phyloP scores from a whole-genome alignment of 2,329 filamentous ascomycete species.

The Dactylellina haptotyla region DNA sequence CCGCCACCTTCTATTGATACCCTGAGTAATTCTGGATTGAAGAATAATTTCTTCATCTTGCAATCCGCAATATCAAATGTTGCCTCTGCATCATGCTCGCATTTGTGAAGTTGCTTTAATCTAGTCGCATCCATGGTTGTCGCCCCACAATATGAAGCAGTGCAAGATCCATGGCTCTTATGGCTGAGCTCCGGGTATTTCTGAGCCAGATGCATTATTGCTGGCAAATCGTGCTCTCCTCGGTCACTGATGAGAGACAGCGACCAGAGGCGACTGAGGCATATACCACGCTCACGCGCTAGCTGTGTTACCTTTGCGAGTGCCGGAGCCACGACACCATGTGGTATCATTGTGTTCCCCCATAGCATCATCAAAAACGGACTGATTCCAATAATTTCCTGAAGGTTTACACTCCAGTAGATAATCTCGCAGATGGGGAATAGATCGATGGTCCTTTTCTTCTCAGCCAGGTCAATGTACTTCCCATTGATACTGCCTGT shows the following conservation, averaged over 20 bases:
- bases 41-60: conserved; percentile 10
- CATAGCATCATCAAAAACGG: not conserved
- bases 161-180: conserved; percentile 21
- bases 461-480: not conserved
- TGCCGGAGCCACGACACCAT: conserved; percentile 11
- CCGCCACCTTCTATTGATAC: conserved; percentile 14
- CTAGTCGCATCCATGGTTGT: conserved; percentile 22
- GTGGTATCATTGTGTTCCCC: conserved; percentile 40
- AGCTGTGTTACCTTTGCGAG: conserved; percentile 7
- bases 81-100: not conserved
- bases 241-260: conserved; percentile 19
- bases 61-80: not conserved
- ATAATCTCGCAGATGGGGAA: conserved; percentile 28
- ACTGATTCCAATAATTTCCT: not conserved
- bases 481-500: not conserved
- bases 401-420: conserved; percentile 17
- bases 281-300: conserved; percentile 17
- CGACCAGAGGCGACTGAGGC: conserved; percentile 19
- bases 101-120: conserved; percentile 27
- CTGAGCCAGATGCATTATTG: conserved; percentile 21
- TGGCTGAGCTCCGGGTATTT: conserved; percentile 16
- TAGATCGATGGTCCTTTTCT: conserved; percentile 1
- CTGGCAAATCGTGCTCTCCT: conserved; percentile 29
- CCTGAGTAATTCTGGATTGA: conserved; percentile 8
- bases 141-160: conserved; percentile 14